These are phyloP conservation scores for Fagopyrum tataricum DNA, from an alignment of 148 eudicot species.

Conservation along the genomic window DNA sequence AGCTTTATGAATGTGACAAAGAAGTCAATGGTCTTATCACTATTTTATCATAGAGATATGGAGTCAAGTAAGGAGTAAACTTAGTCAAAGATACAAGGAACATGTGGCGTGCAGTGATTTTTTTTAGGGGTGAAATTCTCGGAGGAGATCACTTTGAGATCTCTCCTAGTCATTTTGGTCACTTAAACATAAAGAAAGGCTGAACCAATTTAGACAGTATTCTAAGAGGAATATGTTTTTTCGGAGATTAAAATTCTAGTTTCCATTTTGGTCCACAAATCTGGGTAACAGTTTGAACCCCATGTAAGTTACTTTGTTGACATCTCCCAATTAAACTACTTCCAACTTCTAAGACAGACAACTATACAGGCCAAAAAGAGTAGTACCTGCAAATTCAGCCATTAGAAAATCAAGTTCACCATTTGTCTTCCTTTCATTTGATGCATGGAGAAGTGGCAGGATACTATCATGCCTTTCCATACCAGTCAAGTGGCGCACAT, in stretches of 20 bases:
- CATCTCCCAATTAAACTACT: not conserved
- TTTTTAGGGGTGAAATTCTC: not conserved
- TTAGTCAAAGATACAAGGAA: not conserved
- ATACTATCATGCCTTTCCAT: conserved; percentile 79
- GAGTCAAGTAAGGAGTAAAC: not conserved
- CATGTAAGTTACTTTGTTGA: not conserved
- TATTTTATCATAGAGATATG: not conserved
- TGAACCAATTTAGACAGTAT: no score
- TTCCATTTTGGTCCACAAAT: not conserved
- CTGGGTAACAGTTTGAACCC: not conserved
- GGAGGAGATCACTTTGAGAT: not conserved
- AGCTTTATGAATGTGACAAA: not conserved
- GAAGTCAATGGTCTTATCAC: not conserved
- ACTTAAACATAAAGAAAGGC: not conserved
- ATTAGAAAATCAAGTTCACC: conserved; percentile 80
- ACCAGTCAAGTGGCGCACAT: conserved; percentile 66
- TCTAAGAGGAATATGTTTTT: not conserved
- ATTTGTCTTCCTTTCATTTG: conserved; percentile 72
- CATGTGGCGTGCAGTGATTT: not conserved
- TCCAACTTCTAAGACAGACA: not conserved
- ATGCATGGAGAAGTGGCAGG: conserved; percentile 71
- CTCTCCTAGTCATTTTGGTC: not conserved
- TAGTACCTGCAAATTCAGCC: conserved; percentile 87
- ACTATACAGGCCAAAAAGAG: conserved; percentile 1
- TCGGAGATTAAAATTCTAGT: not conserved